phyloP scores from a whole-genome alignment of 2,329 filamentous ascomycete genomes.

The Trichoderma oligosporum region DNA sequence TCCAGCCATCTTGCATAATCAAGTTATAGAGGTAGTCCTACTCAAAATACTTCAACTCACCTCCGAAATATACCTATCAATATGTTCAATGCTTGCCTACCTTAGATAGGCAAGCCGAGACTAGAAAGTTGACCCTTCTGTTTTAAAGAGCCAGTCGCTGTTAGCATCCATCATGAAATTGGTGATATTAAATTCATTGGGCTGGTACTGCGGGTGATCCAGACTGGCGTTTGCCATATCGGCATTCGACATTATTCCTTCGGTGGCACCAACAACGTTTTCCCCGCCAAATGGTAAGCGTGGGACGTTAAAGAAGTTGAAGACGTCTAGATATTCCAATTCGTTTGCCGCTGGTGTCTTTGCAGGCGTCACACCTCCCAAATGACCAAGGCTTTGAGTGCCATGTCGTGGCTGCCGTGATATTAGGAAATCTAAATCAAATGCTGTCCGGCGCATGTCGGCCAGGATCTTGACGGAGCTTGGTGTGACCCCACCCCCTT shows the following conservation, averaged over 20 bases:
- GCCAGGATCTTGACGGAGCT: slow-evolving; percentile 82
- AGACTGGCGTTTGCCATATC: slow-evolving; percentile 29
- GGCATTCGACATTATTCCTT: slow-evolving; percentile 23
- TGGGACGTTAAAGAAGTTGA: slow-evolving; percentile 92
- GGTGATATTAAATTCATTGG: slow-evolving; percentile 71
- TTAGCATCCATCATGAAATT: slow-evolving; percentile 73
- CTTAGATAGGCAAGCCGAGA: no score
- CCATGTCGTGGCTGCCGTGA: slow-evolving; percentile 67
- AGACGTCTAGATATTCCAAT: slow-evolving; percentile 86
- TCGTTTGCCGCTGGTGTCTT: slow-evolving; percentile 75
- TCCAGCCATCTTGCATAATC: no score
- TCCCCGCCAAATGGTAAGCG: slow-evolving; percentile 55
- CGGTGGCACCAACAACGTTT: slow-evolving; percentile 25
- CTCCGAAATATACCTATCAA: no score
- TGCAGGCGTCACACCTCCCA: slow-evolving; percentile 55
- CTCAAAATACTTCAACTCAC: no score
- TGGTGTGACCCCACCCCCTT: slow-evolving; percentile 71
- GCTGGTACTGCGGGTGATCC: slow-evolving; percentile 24
- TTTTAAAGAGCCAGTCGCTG: slow-evolving; percentile 70
- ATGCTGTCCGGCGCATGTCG: slow-evolving; percentile 87
- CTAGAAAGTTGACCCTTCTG: slow-evolving; percentile 36
- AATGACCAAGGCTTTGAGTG: slow-evolving; percentile 38
- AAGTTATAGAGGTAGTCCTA: no score
- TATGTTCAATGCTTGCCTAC: no score
- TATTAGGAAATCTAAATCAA: slow-evolving; percentile 86